Evolutionary conservation across 2,329 filamentous ascomycete species (phyloP).

Genomic region (Calycina marina): DNA sequence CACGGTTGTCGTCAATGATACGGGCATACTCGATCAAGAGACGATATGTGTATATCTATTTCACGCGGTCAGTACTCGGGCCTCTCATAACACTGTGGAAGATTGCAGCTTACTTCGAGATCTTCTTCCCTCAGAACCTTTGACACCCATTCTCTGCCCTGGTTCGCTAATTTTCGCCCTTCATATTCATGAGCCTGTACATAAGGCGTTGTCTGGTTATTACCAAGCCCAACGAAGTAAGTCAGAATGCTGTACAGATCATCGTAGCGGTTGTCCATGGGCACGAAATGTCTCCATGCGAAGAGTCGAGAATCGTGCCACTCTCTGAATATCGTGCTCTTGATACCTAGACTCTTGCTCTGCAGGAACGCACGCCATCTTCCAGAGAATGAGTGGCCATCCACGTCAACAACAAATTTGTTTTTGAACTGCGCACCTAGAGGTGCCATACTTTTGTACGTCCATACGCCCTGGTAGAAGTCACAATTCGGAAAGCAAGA

Average conservation of each 20-base stretch:
- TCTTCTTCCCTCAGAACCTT: constrained; percentile 58
- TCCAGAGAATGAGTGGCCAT: constrained; percentile 59
- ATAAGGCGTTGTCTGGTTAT: constrained; percentile 25
- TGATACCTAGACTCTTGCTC: constrained; percentile 58
- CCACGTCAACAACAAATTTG: constrained; percentile 64
- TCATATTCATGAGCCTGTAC: constrained; percentile 32
- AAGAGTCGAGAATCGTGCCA: constrained; percentile 67
- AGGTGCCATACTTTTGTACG: constrained; percentile 37
- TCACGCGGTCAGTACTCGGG: constrained; percentile 3
- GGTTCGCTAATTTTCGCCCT: constrained; percentile 48
- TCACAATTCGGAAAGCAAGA: constrained; percentile 31
- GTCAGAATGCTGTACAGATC: constrained; percentile 62
- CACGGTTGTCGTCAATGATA: constrained; percentile 25
- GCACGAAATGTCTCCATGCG: constrained; percentile 69
- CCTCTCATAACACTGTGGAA: neutral
- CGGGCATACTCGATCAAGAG: constrained; percentile 49
- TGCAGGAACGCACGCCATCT: constrained; percentile 55
- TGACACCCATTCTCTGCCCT: constrained; percentile 56
- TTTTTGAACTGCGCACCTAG: constrained; percentile 39
- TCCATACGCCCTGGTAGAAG: constrained; percentile 32
- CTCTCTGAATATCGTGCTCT: constrained; percentile 63
- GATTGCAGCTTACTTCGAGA: constrained; percentile 42
- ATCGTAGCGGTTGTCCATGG: constrained; percentile 59
- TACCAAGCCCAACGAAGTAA: constrained; percentile 52
- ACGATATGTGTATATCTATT: constrained; percentile 43